phyloP scores from a whole-genome alignment of 164 flowering plant genomes.

The Platanus orientalis region DNA sequence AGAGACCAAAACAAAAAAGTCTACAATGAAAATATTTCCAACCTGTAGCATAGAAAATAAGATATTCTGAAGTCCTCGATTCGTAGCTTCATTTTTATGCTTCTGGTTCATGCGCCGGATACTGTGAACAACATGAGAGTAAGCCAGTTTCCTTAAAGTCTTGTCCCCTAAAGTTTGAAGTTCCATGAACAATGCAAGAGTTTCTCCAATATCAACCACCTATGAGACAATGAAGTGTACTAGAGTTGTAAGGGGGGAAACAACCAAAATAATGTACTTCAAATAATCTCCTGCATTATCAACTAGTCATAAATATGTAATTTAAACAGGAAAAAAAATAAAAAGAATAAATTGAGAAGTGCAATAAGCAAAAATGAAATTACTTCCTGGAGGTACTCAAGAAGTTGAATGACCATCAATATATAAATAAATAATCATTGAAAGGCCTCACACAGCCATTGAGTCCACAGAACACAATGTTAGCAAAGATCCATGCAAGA shows the following conservation, averaged over 20 bases:
- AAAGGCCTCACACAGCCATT: no score
- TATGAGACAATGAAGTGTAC: conserved; percentile 17
- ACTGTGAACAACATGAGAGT: conserved; percentile 70
- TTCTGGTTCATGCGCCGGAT: conserved; percentile 78
- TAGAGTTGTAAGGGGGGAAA: background rate
- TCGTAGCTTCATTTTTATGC: conserved; percentile 66
- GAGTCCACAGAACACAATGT: no score
- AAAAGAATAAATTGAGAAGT: no score
- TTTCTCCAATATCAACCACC: conserved; percentile 68
- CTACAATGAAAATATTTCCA: background rate
- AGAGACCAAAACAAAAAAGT: background rate
- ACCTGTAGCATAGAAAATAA: conserved; percentile 69
- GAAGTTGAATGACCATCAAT: no score
- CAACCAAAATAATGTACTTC: background rate
- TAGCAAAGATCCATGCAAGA: no score
- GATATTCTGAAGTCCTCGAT: conserved; percentile 70
- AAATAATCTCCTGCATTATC: background rate
- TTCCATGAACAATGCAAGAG: conserved; percentile 71
- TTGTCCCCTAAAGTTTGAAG: conserved; percentile 78
- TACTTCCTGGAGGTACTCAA: no score
- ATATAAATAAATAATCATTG: no score
- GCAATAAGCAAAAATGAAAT: no score
- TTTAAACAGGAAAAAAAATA: no score
- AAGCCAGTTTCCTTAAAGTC: conserved; percentile 53
- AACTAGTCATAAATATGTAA: no score